Base-by-base conservation (phyloP, 1,284 basidiomycete genomes). In the Irpex rosettiformis region DNA sequence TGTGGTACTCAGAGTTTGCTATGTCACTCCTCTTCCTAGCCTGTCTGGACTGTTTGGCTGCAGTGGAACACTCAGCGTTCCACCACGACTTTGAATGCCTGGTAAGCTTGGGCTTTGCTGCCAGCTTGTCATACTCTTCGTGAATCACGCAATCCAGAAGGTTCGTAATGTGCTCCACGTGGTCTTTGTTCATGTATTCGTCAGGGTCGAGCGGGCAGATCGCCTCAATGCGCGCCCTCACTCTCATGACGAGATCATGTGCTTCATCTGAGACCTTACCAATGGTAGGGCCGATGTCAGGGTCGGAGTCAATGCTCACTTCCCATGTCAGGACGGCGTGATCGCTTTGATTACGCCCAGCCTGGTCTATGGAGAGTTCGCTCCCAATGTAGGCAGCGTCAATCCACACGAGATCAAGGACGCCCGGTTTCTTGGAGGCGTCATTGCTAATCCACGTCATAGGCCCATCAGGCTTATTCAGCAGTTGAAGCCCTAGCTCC, bases 361-460 rank as follows among this genome's bases (percentile, higher is more conserved):
- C 13, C 13, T 56, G 16, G 37, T 48, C 54, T 1, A 30, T 16
- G 3, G 8, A 7, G n/a, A 53, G 52, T 13, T 16, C 11, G 24
- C 52, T 28, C 3, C 27, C 28, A 5, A 33, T 16, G 18, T 30
- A 11, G 10, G 28, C 13, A 3, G 24, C 21, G 55, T 55, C 8
- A 1, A 54, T 30, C 58, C 58, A 60, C 5, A 60, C 55, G 8
- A 60, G 49, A 45, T 60, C 58, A 4, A 56, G 18, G 25, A 48
- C 42, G 18, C 54, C 47, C 7, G 13, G 4, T 2, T 33, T 4
- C 10, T 33, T 4, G 25, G 7, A 4, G 3, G 18, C 28, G 11
- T 45, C 47, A n/a, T 56, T 56, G 21, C 21, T 8, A 3, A 21
- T 16, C 58, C 58, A 60, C 22, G 55, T 60, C 3, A 49, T 25